These are phyloP conservation scores for Apostasia ramifera DNA, from an alignment of 106 monocot species.

Conservation along the genomic window DNA sequence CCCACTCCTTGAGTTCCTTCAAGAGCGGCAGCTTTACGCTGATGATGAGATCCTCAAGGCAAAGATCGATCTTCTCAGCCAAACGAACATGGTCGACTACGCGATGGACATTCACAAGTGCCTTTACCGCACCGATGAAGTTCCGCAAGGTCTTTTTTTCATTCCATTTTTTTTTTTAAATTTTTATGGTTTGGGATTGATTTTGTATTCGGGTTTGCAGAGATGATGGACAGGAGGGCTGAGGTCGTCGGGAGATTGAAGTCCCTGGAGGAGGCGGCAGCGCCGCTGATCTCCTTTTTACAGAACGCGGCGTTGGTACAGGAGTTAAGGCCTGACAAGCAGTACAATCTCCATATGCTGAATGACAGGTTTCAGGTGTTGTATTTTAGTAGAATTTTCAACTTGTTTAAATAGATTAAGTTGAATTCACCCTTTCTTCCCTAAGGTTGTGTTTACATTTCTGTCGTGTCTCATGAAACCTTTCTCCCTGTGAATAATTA, in stretches of 20 bases:
- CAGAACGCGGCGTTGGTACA: constrained; percentile 67
- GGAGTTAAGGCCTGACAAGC: constrained; percentile 78
- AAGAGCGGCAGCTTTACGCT: constrained; percentile 72
- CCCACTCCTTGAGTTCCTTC: constrained; percentile 85
- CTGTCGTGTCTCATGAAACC: no score
- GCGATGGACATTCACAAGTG: constrained; percentile 95
- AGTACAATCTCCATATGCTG: constrained; percentile 90
- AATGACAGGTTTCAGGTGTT: constrained; percentile 70
- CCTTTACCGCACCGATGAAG: constrained; percentile 83
- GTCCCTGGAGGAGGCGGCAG: constrained; percentile 71
- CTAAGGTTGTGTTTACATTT: no score
- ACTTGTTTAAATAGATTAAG: no score
- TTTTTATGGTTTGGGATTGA: background rate
- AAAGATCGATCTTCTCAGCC: constrained; percentile 77
- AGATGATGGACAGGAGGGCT: constrained; percentile 74
- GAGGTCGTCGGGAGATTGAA: constrained; percentile 78
- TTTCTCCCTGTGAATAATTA: no score
- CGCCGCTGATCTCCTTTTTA: constrained; percentile 71
- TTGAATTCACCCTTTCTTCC: no score
- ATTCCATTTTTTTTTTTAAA: background rate
- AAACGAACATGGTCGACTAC: constrained; percentile 97
- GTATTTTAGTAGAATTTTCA: background rate
- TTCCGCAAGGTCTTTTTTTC: constrained; percentile 52
- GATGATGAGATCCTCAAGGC: constrained; percentile 84
- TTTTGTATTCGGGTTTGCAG: constrained; percentile 13